Evolutionary conservation across 768 basidiomycete species (phyloP).

Genomic region (Phaeotremella skinneri): DNA sequence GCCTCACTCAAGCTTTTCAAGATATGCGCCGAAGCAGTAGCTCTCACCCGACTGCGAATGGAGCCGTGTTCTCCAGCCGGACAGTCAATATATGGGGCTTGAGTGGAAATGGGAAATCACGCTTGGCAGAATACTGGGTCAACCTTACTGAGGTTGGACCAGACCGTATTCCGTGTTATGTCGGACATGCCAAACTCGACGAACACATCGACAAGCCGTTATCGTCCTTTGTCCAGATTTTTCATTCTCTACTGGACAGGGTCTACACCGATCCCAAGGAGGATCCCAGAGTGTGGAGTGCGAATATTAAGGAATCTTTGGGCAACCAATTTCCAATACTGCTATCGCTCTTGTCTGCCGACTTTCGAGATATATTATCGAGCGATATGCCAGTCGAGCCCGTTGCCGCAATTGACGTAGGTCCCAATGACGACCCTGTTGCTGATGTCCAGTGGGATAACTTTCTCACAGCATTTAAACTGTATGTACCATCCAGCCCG

Average conservation of each 20-base stretch:
- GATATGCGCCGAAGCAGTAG: background rate
- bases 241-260: slow-evolving; percentile 36
- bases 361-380: slow-evolving; percentile 25
- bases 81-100: slow-evolving; percentile 26
- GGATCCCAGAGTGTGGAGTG: slow-evolving; percentile 30
- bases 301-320: slow-evolving; percentile 29
- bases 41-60: background rate
- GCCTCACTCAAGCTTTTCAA: slow-evolving; percentile 9
- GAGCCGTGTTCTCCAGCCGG: too few species aligned
- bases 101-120: slow-evolving; percentile 30
- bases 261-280: slow-evolving; percentile 43
- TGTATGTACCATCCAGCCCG: background rate
- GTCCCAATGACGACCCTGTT: background rate
- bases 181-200: slow-evolving; percentile 60
- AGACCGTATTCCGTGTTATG: slow-evolving; percentile 3
- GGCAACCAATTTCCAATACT: slow-evolving; percentile 32
- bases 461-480: slow-evolving; percentile 21
- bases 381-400: background rate
- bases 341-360: slow-evolving; percentile 23
- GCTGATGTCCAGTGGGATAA: slow-evolving; percentile 14
- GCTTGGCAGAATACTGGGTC: slow-evolving; percentile 23
- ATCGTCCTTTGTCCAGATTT: slow-evolving; percentile 39
- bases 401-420: slow-evolving; percentile 16
- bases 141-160: slow-evolving; percentile 8
- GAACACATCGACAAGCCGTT: slow-evolving; percentile 67